phyloP scores from a whole-genome alignment of 495 filamentous ascomycete species.

The Neurospora tetrasperma region DNA sequence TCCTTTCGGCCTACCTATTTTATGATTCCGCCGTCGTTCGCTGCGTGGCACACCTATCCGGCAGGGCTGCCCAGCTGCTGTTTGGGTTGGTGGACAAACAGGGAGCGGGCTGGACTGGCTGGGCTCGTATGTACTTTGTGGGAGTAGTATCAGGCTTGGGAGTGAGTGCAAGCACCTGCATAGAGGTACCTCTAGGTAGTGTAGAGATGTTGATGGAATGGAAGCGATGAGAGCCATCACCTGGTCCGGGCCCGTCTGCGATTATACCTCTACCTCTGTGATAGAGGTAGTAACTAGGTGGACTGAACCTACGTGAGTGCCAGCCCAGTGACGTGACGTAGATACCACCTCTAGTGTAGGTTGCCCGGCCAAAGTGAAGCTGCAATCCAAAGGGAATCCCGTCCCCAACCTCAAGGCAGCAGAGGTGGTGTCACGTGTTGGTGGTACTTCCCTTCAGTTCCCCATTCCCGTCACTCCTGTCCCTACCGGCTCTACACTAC shows the following conservation, averaged over 20 bases:
- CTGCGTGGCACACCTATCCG: not conserved
- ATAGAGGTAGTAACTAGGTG: too few species aligned
- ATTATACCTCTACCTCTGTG: not conserved
- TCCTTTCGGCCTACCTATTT: not conserved
- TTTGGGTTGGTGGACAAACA: not conserved
- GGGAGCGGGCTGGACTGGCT: not conserved
- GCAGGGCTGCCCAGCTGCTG: not conserved
- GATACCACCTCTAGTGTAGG: too few species aligned
- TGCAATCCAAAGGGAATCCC: not conserved
- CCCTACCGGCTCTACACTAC: not conserved
- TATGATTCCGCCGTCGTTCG: not conserved
- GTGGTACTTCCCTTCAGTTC: not conserved
- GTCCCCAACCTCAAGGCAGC: not conserved
- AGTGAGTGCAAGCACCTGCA: not conserved
- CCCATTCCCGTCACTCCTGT: not conserved
- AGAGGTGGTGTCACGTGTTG: not conserved
- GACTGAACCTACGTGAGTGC: not conserved
- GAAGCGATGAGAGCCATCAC: not conserved
- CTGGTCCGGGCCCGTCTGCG: not conserved
- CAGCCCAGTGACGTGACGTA: not conserved
- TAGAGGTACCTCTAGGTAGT: too few species aligned
- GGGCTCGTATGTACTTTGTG: not conserved
- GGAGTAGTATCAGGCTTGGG: not conserved
- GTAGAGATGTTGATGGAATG: not conserved
- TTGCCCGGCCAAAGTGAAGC: not conserved